Base-by-base conservation (phyloP, 2,329 filamentous ascomycete species). In the Ophiocordyceps australis region DNA sequence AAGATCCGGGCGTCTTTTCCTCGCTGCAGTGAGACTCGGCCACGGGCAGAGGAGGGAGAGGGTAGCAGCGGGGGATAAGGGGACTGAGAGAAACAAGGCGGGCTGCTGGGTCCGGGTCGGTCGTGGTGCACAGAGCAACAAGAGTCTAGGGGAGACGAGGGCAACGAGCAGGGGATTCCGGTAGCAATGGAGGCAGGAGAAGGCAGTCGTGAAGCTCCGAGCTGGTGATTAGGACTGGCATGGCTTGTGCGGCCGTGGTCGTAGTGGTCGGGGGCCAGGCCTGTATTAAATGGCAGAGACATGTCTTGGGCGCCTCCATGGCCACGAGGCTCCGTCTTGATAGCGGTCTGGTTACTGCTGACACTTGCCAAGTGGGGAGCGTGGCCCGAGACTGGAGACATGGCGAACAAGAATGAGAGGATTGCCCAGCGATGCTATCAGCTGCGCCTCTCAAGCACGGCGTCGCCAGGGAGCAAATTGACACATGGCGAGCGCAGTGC, bases 141-240 rank as follows among this genome's bases (percentile, higher is more conserved):
- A 19, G 17, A 10, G 17, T 19, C 20, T 29, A 30, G 31, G 16
- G 17, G 30, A 25, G 28, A 24, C 11, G 27, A 24, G 15, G 26
- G 29, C 15, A 27, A 24, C 19, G 30, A 28, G 16, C 28, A 35
- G 13, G 35, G 35, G n/a, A 23, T 24, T 25, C 33, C 38, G 10
- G 34, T 32, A 22, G 39, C 28, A 19, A 45, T 28, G 22, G 32
- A 34, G 13, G 37, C 32, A 4, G 42, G 38, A 18, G 43, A 35
- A 25, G 43, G 45, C 5, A 42, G 31, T 25, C 37, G 40, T 14
- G 36, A 27, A 17, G 31, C 26, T 24, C 49, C 39, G 11, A 38
- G 43, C 22, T 37, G 35, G 23, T 37, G 39, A 32, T 39, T 35
- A 30, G 38, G 33, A 6, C 7, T 7, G 17, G 38, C 29, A 30